Evolutionary conservation across 2,329 filamentous ascomycete species (phyloP).

Genomic region (Cytospora leucostoma): DNA sequence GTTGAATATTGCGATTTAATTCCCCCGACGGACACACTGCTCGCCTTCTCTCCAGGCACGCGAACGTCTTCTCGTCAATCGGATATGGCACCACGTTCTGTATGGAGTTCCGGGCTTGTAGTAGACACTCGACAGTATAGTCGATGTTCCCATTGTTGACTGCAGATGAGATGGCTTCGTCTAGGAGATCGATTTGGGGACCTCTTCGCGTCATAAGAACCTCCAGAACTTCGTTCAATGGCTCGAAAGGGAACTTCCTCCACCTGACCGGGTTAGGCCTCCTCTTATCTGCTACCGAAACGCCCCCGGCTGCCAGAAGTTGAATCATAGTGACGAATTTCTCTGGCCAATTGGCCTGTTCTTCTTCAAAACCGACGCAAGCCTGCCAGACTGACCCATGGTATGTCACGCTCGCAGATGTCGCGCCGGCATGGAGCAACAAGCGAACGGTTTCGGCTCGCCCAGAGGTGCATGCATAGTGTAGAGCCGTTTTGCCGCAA

Average conservation of each 20-base stretch:
- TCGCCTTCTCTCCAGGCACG: slow-evolving; percentile 5
- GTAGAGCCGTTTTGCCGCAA: neutral
- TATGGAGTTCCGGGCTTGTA: neutral
- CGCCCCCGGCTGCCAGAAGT: neutral
- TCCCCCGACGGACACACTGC: neutral
- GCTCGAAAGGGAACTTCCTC: neutral
- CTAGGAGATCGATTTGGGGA: neutral
- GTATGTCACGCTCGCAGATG: neutral
- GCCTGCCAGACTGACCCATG: slow-evolving; percentile 12
- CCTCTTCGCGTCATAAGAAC: neutral
- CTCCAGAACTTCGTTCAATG: slow-evolving; percentile 3
- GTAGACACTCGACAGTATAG: slow-evolving; percentile 4
- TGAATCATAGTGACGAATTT: neutral
- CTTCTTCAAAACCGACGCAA: slow-evolving; percentile 6
- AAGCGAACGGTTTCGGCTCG: slow-evolving; percentile 3
- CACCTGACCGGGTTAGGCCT: neutral
- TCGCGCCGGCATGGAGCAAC: slow-evolving; percentile 14
- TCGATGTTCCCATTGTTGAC: neutral
- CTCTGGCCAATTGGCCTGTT: slow-evolving; percentile 3
- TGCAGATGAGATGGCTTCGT: slow-evolving; percentile 3
- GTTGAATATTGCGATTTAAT: neutral
- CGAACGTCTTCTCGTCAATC: neutral
- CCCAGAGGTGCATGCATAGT: slow-evolving; percentile 6
- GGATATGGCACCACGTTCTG: neutral
- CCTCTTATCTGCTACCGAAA: slow-evolving; percentile 1